A percentile compares a stretch with the other conserved stretches of the same genome.
phyloP scores from a whole-genome alignment of 2,329 filamentous ascomycete genomes.

The Lachnellula occidentalis region DNA sequence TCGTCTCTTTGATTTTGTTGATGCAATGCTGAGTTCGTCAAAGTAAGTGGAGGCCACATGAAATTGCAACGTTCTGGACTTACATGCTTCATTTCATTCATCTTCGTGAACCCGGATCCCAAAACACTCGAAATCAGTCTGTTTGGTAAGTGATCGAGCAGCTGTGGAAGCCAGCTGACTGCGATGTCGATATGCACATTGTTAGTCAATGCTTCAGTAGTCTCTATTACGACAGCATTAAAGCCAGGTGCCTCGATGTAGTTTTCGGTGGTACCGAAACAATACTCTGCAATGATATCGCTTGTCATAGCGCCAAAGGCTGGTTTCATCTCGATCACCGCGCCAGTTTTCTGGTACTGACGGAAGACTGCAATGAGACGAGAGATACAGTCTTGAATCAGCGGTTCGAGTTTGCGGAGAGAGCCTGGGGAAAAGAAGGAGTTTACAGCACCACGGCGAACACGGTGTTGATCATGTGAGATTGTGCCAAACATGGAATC shows the following conservation, averaged over 20 bases:
- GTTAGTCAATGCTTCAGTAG: constrained; percentile 8
- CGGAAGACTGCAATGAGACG: constrained; percentile 10
- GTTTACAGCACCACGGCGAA: constrained; percentile 13
- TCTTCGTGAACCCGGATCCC: constrained; percentile 6
- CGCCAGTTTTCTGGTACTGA: constrained; percentile 4
- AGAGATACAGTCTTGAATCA: constrained; percentile 11
- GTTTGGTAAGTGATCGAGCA: constrained; percentile 6
- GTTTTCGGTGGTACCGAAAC: constrained; percentile 18
- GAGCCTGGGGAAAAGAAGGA: constrained; percentile 17
- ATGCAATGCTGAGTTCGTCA: constrained; percentile 1
- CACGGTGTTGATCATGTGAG: constrained; percentile 13
- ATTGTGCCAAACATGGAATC: constrained; percentile 14
- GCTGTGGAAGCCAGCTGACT: constrained; percentile 4
- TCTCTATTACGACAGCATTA: constrained; percentile 9
- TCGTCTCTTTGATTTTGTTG: constrained; percentile 8
- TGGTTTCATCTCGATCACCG: constrained; percentile 4
- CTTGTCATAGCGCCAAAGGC: constrained; percentile 13
- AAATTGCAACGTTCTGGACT: not conserved
- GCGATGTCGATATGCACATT: constrained; percentile 8
- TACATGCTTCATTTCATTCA: constrained; percentile 6
- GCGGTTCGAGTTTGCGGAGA: constrained; percentile 11
- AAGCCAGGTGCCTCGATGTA: constrained; percentile 11
- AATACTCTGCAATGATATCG: constrained; percentile 27
- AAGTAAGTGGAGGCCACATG: no score
- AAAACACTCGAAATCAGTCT: constrained; percentile 1